Conservation (phyloP, 257 asterid genomes). For the Solanum corneliomulleri region DNA sequence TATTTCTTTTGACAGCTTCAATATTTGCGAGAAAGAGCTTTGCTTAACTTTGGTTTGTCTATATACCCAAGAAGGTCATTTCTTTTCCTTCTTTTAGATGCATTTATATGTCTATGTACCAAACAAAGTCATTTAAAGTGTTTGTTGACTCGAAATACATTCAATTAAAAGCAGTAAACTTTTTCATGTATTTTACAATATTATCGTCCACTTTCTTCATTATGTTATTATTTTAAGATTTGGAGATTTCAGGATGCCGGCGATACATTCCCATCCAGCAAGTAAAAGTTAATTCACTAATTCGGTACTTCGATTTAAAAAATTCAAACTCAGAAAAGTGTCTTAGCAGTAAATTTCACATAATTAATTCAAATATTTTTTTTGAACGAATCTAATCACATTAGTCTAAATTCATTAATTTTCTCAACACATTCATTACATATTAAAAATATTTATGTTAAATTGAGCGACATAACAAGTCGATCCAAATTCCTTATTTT, state of each 20-base stretch:
- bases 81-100: neutral
- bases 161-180: neutral
- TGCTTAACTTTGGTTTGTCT: neutral
- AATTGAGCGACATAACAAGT: too few relatives aligned
- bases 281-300: neutral
- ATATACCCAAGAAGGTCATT: neutral
- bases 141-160: neutral
- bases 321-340: too few relatives aligned
- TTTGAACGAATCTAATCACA: too few relatives aligned
- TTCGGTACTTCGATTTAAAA: too few relatives aligned
- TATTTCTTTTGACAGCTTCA: conserved; percentile 6
- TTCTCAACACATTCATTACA: too few relatives aligned
- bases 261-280: neutral
- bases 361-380: too few relatives aligned
- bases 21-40: neutral
- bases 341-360: too few relatives aligned
- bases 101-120: neutral
- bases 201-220: neutral
- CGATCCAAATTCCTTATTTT: too few relatives aligned
- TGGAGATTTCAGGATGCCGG: neutral
- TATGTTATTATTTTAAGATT: neutral
- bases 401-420: too few relatives aligned
- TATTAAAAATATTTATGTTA: too few relatives aligned
- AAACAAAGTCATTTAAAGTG: too few relatives aligned
- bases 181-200: neutral